Evolutionary conservation across 2,329 filamentous ascomycete genomes (phyloP), one percentile per base, ranked within the genome.

Genomic region (Cladophialophora immunda): DNA sequence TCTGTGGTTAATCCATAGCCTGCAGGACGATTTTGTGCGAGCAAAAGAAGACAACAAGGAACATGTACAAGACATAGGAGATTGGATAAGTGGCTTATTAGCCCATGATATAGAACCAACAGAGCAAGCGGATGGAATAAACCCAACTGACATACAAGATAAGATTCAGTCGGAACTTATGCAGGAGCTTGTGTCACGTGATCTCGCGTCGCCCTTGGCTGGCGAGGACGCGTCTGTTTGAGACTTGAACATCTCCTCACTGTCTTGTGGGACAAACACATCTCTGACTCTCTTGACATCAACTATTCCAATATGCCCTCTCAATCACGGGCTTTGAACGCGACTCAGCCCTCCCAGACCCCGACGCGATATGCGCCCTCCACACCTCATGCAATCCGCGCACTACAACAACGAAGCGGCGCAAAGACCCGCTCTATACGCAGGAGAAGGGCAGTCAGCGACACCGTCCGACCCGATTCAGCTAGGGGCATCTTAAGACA

Each of bases 321-420:
- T 19, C 66, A 65, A n/a, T 70, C 68, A 47, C 61, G 64, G 17
- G 59, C 66, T 13, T 58, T 67, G 17, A 55, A 56, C 17, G 70
- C 68, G 50, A n/a, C 66, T 30, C 47, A 62, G 4, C 65, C 68
- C 34, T 45, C 64, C 19, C 62, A 64, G 29, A 71, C 77, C 29
- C 74, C 77, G 30, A 71, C 75, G 17, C 74, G 78, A 62, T 73
- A 77, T 54, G 81, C 81, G 17, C 85, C 85, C 8, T 82, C 84
- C 4, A 87, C 85, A 17, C 85, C 85, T 0, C 83, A 86, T 78
- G 84, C 83, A 29, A 80, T 86, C 64, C 80, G 83, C 50, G 85
- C 85, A 9, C 77, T 86, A 30, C 82, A 86, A 74, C 82, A 85
- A 71, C 83, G 85, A 30, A 69, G 68, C 55, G 67, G 65, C 13